phyloP scores from a whole-genome alignment of 768 basidiomycete genomes.

The Rhizopogon roseolus region DNA sequence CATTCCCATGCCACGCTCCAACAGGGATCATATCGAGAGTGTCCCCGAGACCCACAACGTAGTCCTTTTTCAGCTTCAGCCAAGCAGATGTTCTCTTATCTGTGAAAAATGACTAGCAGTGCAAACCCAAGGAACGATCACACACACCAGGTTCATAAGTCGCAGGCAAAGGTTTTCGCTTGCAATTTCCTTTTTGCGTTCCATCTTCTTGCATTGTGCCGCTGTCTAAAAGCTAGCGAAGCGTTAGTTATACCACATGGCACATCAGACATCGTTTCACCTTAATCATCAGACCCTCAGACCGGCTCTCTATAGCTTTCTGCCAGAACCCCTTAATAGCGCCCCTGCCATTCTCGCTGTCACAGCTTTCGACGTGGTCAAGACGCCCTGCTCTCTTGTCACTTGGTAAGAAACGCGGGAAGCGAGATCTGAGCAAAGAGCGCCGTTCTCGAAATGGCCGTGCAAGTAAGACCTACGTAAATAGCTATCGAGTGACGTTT shows the following conservation, averaged over 20 bases:
- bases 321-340: constrained; percentile 73
- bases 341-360: constrained; percentile 57
- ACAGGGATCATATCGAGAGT: constrained; percentile 68
- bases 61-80: constrained; percentile 93
- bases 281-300: constrained; percentile 95
- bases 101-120: constrained; percentile 10
- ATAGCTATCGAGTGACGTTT: not conserved
- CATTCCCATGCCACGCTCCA: constrained; percentile 87
- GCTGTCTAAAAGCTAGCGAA: constrained; percentile 59
- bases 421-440: constrained; percentile 53
- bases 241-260: constrained; percentile 3
- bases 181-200: constrained; percentile 30
- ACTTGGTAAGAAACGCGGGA: constrained; percentile 48
- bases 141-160: constrained; percentile 74
- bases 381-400: constrained; percentile 53
- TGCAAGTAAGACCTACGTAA: constrained; percentile 56
- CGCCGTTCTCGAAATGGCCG: constrained; percentile 70
- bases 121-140: not conserved
- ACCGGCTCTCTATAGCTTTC: constrained; percentile 67
- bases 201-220: constrained; percentile 33
- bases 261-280: constrained; percentile 27
- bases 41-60: constrained; percentile 76
- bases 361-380: constrained; percentile 68
- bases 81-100: constrained; percentile 85
- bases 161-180: constrained; percentile 69